Evolutionary conservation across 2,329 filamentous ascomycete species (phyloP).

Genomic region (Tricladium varicosporioides): DNA sequence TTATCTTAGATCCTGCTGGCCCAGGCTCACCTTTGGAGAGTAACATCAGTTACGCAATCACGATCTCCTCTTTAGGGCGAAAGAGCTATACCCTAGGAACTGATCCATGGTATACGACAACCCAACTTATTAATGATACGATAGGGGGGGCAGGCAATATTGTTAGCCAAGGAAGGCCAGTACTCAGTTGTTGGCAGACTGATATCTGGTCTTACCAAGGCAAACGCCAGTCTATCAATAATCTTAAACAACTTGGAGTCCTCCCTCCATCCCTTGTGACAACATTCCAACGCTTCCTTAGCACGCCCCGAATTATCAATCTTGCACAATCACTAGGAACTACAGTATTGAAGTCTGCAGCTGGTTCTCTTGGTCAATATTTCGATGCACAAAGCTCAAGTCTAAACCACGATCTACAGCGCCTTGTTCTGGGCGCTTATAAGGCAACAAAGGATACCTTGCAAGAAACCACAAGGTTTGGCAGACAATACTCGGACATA

Average conservation of each 20-base stretch:
- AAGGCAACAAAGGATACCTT: constrained; percentile 29
- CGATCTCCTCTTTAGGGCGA: constrained; percentile 30
- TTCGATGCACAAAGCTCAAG: constrained; percentile 31
- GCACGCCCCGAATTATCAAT: constrained; percentile 4
- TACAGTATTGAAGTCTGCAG: constrained; percentile 6
- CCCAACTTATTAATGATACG: background rate
- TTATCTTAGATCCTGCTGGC: background rate
- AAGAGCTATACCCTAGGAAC: constrained; percentile 27
- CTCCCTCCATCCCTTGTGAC: constrained; percentile 25
- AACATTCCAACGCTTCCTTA: constrained; percentile 5
- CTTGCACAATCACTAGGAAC: constrained; percentile 4
- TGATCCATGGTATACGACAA: constrained; percentile 28
- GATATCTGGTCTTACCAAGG: constrained; percentile 31
- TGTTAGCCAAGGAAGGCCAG: constrained; percentile 23
- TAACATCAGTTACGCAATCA: constrained; percentile 26
- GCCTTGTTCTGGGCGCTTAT: constrained; percentile 30
- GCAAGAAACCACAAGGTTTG: constrained; percentile 29
- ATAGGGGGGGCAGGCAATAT: constrained; percentile 10
- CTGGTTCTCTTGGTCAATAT: constrained; percentile 20
- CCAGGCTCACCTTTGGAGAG: background rate
- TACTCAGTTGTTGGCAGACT: constrained; percentile 22
- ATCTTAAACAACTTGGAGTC: constrained; percentile 20
- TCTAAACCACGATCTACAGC: constrained; percentile 28
- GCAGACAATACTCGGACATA: constrained; percentile 8
- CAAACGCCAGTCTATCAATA: constrained; percentile 21